Conservation (phyloP, 352 stramenopile genomes). For the Globisporangium heterothallicum region DNA sequence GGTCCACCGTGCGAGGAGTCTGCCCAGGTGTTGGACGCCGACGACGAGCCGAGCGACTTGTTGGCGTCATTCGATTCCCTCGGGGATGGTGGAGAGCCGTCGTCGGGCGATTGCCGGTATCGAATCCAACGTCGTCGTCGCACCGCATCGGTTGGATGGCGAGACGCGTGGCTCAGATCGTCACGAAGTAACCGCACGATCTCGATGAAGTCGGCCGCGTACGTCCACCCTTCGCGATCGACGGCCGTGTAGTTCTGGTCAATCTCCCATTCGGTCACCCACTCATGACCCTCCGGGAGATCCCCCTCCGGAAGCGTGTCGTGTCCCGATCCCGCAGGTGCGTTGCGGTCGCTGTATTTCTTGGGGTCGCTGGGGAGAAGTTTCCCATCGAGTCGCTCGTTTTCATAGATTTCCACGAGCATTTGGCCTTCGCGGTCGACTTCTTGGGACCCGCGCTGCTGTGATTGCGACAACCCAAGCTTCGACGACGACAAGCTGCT, state of each 20-base stretch:
- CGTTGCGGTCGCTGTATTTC: slow-evolving; percentile 59
- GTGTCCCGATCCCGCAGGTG: slow-evolving; percentile 41
- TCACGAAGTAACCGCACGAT: slow-evolving; percentile 70
- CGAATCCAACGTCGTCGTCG: slow-evolving; percentile 77
- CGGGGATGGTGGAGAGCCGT: slow-evolving; percentile 35
- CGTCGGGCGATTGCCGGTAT: slow-evolving; percentile 50
- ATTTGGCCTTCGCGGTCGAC: slow-evolving; percentile 65
- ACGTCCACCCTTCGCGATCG: slow-evolving; percentile 80
- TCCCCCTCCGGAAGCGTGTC: slow-evolving; percentile 64
- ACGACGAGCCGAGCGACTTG: slow-evolving; percentile 36
- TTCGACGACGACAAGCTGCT: slow-evolving; percentile 17
- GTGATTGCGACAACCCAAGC: slow-evolving; percentile 31
- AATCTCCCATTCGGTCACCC: slow-evolving; percentile 80
- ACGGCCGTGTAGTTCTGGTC: slow-evolving; percentile 76
- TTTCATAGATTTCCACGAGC: slow-evolving; percentile 82
- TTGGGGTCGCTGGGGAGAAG: slow-evolving; percentile 67
- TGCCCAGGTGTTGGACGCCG: slow-evolving; percentile 43
- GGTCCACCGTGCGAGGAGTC: slow-evolving; percentile 29
- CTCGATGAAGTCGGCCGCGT: slow-evolving; percentile 76
- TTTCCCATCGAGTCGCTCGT: slow-evolving; percentile 79
- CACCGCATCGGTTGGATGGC: slow-evolving; percentile 72
- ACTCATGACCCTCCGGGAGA: slow-evolving; percentile 67
- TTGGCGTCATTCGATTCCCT: slow-evolving; percentile 35
- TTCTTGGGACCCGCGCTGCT: slow-evolving; percentile 46
- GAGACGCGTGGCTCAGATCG: slow-evolving; percentile 78